These are phyloP conservation scores for Furcasterigmium furcatum DNA, from an alignment of 2,329 filamentous ascomycete species.

Conservation along the genomic window DNA sequence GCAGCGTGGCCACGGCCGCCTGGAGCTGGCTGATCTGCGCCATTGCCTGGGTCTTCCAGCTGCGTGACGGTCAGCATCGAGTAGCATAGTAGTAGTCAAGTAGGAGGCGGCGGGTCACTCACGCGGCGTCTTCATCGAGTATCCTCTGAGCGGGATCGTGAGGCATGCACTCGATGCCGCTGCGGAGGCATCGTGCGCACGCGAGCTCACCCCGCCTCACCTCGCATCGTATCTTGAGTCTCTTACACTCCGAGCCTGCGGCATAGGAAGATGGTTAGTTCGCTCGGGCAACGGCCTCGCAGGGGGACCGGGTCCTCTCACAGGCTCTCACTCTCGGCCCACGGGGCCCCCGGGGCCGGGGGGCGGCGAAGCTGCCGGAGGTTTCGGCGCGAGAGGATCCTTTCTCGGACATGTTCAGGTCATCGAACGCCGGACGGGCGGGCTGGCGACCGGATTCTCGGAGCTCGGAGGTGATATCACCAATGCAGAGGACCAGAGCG, in stretches of 20 bases:
- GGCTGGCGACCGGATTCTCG: no score
- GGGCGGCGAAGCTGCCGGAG: not conserved
- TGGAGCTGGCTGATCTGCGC: slow-evolving; percentile 1
- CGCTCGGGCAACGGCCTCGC: no score
- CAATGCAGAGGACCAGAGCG: no score
- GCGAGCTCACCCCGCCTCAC: not conserved
- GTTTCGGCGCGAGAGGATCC: not conserved
- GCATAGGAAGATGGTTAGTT: not conserved
- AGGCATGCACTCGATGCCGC: not conserved
- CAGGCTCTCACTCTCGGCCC: not conserved
- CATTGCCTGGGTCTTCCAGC: not conserved
- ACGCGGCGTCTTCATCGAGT: not conserved
- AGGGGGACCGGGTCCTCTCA: not conserved
- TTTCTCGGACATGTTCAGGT: not conserved
- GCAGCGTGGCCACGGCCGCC: not conserved
- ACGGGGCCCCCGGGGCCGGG: not conserved
- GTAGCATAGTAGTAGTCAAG: not conserved
- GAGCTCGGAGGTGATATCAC: no score
- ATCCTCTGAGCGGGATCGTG: not conserved
- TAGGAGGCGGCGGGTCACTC: not conserved
- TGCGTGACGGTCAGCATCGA: not conserved
- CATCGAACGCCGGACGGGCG: no score
- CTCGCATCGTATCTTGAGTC: not conserved
- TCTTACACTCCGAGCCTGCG: not conserved
- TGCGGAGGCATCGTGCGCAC: not conserved